Evolutionary conservation across 305 asterid genomes (phyloP).

Genomic region (Rubia peregrina): DNA sequence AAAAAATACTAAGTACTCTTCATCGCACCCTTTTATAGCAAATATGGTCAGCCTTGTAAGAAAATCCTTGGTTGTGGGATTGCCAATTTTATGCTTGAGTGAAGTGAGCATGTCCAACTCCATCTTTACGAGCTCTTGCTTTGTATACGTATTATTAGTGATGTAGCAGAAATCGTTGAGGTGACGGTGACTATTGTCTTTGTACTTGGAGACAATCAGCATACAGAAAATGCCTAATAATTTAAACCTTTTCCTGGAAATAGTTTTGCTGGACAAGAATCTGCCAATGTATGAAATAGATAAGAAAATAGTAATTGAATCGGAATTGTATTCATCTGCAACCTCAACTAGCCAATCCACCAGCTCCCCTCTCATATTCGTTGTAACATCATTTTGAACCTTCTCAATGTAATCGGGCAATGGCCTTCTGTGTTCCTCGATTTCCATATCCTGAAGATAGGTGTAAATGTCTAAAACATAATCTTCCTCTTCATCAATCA

Average conservation of each 20-base stretch:
- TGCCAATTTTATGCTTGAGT: no score
- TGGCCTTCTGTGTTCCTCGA: conserved; percentile 62
- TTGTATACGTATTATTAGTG: no score
- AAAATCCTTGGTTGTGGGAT: no score
- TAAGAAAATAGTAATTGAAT: conserved; percentile 55
- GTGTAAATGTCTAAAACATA: conserved; percentile 60
- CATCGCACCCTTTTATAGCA: no score
- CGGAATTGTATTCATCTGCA: conserved; percentile 75
- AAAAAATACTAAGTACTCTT: no score
- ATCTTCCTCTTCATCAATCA: conserved; percentile 25
- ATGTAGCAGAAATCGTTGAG: no score
- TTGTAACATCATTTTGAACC: conserved; percentile 62
- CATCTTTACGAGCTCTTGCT: no score
- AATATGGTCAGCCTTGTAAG: no score
- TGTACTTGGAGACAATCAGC: no score
- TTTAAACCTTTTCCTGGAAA: conserved; percentile 51
- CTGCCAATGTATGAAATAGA: conserved; percentile 60
- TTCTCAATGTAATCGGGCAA: conserved; percentile 53
- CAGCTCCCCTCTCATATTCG: conserved; percentile 72
- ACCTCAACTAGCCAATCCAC: conserved; percentile 92
- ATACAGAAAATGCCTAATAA: no score
- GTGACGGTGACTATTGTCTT: no score
- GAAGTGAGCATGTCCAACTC: no score
- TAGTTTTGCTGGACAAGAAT: conserved; percentile 41
- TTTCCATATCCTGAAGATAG: conserved; percentile 65